Conservation (phyloP, 257 asterid genomes). For the Solanum gracilifrons region DNA sequence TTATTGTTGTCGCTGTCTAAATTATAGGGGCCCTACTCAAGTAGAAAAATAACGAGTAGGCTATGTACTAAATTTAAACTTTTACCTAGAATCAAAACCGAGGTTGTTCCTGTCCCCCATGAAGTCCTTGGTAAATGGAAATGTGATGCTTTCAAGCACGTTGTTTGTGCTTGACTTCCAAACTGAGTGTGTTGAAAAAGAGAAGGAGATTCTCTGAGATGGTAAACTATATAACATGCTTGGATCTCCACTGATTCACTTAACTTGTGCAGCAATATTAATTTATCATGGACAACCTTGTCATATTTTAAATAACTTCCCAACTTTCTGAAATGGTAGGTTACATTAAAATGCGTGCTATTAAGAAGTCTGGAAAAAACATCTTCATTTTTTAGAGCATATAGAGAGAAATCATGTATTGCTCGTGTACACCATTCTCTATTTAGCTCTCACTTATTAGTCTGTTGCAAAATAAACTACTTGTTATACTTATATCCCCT, state of each 20-base stretch:
- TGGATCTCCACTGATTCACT: neutral
- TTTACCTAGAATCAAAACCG: neutral
- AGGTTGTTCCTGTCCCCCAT: neutral
- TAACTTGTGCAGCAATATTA: neutral
- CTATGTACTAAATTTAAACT: neutral
- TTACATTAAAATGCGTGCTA: neutral
- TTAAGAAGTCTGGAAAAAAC: neutral
- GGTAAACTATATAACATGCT: neutral
- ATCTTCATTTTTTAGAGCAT: neutral
- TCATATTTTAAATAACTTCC: neutral
- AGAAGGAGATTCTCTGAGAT: neutral
- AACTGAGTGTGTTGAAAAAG: neutral
- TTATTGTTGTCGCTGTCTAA: neutral
- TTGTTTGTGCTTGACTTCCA: neutral
- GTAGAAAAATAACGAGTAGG: neutral
- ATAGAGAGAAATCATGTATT: neutral
- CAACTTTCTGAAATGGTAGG: neutral
- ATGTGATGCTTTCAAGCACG: neutral
- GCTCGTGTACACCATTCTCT: neutral
- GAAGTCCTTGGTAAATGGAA: neutral
- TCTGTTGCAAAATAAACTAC: neutral
- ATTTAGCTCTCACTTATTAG: neutral
- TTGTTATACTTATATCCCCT: neutral
- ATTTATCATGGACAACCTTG: neutral
- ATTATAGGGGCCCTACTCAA: neutral